Evolutionary conservation across 441 rosid species (phyloP).

Genomic region (Metrosideros polymorpha): DNA sequence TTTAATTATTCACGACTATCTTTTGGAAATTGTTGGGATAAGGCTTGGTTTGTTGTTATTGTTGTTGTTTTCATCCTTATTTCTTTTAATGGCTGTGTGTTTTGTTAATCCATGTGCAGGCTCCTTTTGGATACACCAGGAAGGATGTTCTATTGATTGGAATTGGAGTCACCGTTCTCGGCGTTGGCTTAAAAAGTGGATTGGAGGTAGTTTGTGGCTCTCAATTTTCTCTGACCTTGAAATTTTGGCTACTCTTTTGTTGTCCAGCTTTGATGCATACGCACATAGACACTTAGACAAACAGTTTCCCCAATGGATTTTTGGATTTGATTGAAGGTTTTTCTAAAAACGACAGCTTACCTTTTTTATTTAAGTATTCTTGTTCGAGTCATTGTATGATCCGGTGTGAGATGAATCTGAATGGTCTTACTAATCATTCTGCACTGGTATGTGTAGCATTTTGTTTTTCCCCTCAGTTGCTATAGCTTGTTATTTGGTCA

Average conservation of each 20-base stretch:
- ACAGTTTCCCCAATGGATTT: background rate
- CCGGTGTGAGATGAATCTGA: background rate
- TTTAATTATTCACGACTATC: background rate
- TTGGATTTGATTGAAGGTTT: background rate
- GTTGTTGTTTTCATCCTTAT: background rate
- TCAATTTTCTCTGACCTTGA: background rate
- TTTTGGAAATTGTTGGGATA: background rate
- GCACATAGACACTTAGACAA: background rate
- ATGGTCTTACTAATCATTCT: background rate
- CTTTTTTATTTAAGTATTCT: background rate
- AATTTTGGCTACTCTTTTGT: background rate
- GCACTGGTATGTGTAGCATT: background rate
- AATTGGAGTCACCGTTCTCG: constrained; percentile 61
- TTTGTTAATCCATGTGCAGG: constrained; percentile 18
- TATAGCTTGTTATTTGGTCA: background rate
- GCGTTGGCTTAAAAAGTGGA: constrained; percentile 75
- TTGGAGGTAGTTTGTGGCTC: constrained; percentile 48
- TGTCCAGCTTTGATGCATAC: background rate
- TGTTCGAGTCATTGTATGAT: background rate
- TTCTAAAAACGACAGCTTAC: background rate
- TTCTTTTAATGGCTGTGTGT: background rate
- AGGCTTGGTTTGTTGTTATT: background rate
- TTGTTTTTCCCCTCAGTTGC: background rate
- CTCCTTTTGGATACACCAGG: constrained; percentile 79
- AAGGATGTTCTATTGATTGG: constrained; percentile 88